phyloP scores from a whole-genome alignment of 768 basidiomycete genomes.

The Suillus brevipes region DNA sequence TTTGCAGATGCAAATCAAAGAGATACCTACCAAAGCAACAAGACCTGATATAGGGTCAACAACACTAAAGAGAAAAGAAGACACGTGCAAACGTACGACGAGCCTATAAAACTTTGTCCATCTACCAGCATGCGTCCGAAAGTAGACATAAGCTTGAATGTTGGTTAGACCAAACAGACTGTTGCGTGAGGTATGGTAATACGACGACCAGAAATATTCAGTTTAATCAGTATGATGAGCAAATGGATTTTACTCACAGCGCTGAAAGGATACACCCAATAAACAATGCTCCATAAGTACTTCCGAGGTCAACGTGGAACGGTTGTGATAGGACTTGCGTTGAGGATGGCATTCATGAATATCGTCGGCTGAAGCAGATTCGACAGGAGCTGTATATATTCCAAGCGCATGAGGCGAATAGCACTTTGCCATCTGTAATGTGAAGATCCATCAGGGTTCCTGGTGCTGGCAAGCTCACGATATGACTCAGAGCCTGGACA shows the following conservation, averaged over 20 bases:
- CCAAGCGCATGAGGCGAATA: not conserved
- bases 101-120: not conserved
- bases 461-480: not conserved
- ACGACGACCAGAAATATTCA: not conserved
- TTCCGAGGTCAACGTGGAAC: fast-evolving
- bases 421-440: not conserved
- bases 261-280: not conserved
- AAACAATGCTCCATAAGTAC: not conserved
- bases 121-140: not conserved
- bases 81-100: not conserved
- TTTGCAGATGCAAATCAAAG: not conserved
- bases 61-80: not conserved
- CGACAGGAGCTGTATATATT: not conserved
- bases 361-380: not conserved
- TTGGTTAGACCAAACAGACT: constrained; percentile 9
- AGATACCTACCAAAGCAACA: constrained; percentile 11
- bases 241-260: not conserved
- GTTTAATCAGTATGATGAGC: not conserved
- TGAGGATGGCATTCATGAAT: not conserved
- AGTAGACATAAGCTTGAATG: constrained; percentile 9
- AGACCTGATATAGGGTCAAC: constrained; percentile 5
- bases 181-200: not conserved
- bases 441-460: not conserved
- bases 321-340: too few species aligned
- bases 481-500: not conserved